Evolutionary conservation across 139 green algal genomes (phyloP), one percentile per base, ranked within the genome.

Genomic region (Edaphochlamys debaryana): DNA sequence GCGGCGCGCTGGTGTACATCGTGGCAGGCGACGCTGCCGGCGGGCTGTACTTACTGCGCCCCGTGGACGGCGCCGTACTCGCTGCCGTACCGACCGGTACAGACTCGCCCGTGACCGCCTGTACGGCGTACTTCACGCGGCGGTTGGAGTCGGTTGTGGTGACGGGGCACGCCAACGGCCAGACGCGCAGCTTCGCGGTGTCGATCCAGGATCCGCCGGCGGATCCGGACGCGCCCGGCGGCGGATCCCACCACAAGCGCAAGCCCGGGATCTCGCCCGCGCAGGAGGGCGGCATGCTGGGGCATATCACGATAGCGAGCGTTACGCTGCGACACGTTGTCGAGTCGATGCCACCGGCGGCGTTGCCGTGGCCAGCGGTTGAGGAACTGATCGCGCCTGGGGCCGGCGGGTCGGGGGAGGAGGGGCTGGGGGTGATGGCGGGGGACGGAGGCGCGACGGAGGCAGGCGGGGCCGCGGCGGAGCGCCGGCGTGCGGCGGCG

Each of bases 161-260:
- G 19, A 92, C 82, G 4, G 88, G 88, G 30, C 88, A 92, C 63
- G 73, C 73, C 38, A 58, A 83, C 69, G 86, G 88, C 34, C 82
- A 90, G 67, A 81, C 89, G 54, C 81, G 88, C 67, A 80, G 60
- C 75, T 81, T 81, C 36, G 17, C 60, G 3, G 75, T 81, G 3
- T 2, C 37, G 2, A 29, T 72, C 60, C 36, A 58, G 37, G n/a
- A 67, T 4, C 30, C 22, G 11, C 11, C 6, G 32, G 32, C 15
- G 2, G 9, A 9, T 5, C 11, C 32, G 9, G 63, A 32, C 7
- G 63, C 4, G 64, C 34, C 34, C 40, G 40, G 41, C 40, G 60
- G 29, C 56, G 42, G 30, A 23, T 32, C 45, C 25, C 32, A 27
- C 19, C 29, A 0, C 69, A 6, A 25, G 25, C 56, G 25, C 20